These are phyloP conservation scores for Phytopythium vexans DNA, from an alignment of 352 stramenopile species.

Conservation along the genomic window DNA sequence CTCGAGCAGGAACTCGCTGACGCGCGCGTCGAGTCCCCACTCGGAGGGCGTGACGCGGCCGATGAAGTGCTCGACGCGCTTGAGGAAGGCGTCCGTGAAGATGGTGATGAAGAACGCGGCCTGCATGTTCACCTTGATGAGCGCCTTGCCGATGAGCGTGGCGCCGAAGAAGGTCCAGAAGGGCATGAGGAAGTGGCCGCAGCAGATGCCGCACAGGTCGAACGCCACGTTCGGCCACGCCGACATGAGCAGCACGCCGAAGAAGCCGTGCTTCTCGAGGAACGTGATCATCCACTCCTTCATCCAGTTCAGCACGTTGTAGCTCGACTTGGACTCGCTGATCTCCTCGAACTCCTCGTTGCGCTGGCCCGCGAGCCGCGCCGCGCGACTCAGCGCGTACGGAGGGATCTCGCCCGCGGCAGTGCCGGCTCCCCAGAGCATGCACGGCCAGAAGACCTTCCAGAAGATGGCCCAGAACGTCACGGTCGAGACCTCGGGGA, in stretches of 20 bases:
- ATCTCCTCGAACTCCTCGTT: conserved; percentile 91
- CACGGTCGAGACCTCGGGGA: conserved; percentile 39
- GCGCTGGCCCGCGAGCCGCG: conserved; percentile 75
- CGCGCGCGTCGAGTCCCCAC: conserved; percentile 74
- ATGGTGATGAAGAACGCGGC: conserved; percentile 91
- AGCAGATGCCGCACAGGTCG: conserved; percentile 94
- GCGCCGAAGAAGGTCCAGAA: conserved; percentile 96
- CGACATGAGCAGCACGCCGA: conserved; percentile 91
- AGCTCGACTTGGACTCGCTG: conserved; percentile 73
- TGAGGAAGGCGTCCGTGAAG: conserved; percentile 84
- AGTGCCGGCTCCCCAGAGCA: conserved; percentile 92
- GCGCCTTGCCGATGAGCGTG: conserved; percentile 92
- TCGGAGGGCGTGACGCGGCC: conserved; percentile 61
- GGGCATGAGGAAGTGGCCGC: conserved; percentile 92
- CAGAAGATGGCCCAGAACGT: conserved; percentile 87
- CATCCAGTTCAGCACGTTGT: conserved; percentile 89
- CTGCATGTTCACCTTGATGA: conserved; percentile 92
- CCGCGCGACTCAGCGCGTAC: conserved; percentile 90
- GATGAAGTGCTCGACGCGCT: conserved; percentile 84
- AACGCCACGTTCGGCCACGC: conserved; percentile 95
- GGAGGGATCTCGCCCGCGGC: conserved; percentile 93
- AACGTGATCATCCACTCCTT: conserved; percentile 94
- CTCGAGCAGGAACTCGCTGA: conserved; percentile 85
- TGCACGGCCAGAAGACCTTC: conserved; percentile 87
- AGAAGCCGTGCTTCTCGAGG: conserved; percentile 90